Conservation (phyloP, 2,329 filamentous ascomycete species). For the Arthrobotrys sphaeroides region DNA sequence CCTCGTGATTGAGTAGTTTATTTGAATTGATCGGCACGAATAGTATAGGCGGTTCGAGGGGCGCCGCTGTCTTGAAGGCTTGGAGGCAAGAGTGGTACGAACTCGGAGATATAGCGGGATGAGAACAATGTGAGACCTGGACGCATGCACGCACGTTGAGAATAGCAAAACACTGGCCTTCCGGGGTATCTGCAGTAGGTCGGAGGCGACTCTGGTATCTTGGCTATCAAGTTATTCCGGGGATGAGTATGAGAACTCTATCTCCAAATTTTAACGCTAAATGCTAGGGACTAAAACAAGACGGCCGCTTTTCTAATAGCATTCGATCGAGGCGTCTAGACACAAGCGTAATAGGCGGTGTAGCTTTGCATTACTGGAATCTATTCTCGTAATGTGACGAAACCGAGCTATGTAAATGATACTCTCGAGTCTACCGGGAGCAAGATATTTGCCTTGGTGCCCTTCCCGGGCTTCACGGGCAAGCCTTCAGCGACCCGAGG, state of each 20-base stretch:
- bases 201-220: not conserved
- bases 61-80: constrained; percentile 7
- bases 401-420: too few species aligned
- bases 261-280: not conserved
- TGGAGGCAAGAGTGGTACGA: not conserved
- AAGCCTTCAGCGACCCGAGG: too few species aligned
- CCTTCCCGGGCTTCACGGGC: too few species aligned
- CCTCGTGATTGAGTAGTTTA: constrained; percentile 1
- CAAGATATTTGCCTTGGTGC: too few species aligned
- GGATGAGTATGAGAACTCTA: not conserved
- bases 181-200: constrained; percentile 22
- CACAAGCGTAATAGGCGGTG: too few species aligned
- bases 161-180: constrained; percentile 3
- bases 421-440: too few species aligned
- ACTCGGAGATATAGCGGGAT: constrained; percentile 13
- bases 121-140: constrained; percentile 19
- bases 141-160: constrained; percentile 5
- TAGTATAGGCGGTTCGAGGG: not conserved
- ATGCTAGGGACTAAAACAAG: not conserved
- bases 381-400: too few species aligned
- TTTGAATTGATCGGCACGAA: not conserved
- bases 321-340: too few species aligned
- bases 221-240: constrained; percentile 1
- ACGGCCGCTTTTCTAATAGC: too few species aligned
- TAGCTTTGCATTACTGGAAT: too few species aligned